A percentile compares a stretch with the other conserved stretches of the same genome.
phyloP scores from a whole-genome alignment of 768 basidiomycete genomes.

The Megacollybia marginata region DNA sequence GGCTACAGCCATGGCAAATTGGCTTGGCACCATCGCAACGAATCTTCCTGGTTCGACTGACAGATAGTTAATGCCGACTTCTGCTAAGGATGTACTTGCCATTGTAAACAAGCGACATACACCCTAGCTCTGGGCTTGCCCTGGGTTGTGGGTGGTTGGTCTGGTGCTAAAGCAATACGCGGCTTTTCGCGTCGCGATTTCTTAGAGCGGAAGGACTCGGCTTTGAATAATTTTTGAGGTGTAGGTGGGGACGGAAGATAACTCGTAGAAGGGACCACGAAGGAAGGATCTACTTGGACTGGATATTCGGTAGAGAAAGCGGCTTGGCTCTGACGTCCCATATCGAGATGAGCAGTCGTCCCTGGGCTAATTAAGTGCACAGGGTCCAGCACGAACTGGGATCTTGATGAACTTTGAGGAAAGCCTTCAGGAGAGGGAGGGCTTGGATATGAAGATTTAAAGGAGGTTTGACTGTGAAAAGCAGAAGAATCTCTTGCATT shows the following conservation, averaged over 20 bases:
- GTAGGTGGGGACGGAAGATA: too few species aligned
- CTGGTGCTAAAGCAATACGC: constrained; percentile 60
- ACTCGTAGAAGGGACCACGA: background rate
- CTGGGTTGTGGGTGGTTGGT: constrained; percentile 76
- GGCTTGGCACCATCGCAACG: constrained; percentile 81
- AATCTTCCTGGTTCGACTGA: constrained; percentile 70
- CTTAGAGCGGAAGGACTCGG: background rate
- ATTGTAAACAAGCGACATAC: constrained; percentile 74
- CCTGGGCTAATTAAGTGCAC: too few species aligned
- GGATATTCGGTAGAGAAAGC: too few species aligned
- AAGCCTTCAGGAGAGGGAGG: too few species aligned
- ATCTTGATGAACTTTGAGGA: too few species aligned
- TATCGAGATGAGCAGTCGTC: too few species aligned
- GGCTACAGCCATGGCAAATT: constrained; percentile 63
- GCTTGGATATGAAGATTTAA: too few species aligned
- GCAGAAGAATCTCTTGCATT: too few species aligned
- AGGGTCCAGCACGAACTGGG: too few species aligned
- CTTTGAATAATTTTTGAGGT: background rate
- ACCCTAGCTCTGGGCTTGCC: constrained; percentile 72
- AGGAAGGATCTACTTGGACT: background rate
- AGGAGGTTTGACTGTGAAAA: too few species aligned
- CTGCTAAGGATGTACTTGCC: constrained; percentile 33
- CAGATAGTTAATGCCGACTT: constrained; percentile 5
- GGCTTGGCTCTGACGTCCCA: too few species aligned
- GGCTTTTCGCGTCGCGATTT: constrained; percentile 49